Evolutionary conservation across 1,284 basidiomycete species (phyloP).

Genomic region (Leccinum griseonigrum): DNA sequence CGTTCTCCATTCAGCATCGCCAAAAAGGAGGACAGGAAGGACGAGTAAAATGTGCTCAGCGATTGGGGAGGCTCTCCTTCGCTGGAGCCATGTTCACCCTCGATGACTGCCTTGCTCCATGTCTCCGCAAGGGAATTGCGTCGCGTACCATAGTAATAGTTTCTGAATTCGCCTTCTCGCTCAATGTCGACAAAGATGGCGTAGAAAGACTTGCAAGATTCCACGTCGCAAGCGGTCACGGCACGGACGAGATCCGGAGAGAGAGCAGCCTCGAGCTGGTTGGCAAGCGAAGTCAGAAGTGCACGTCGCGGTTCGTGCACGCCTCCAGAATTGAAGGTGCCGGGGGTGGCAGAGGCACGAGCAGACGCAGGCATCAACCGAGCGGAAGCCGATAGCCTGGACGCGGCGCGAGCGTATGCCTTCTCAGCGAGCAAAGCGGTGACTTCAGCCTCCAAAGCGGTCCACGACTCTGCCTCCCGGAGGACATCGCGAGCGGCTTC

Average conservation of each 20-base stretch:
- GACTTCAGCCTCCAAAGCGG: conserved; percentile 88
- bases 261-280: conserved; percentile 87
- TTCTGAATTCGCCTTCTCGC: conserved; percentile 85
- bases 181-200: conserved; percentile 88
- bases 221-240: conserved; percentile 72
- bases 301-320: conserved; percentile 76
- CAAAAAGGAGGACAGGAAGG: conserved; percentile 72
- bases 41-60: conserved; percentile 67
- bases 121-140: conserved; percentile 58
- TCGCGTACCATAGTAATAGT: conserved; percentile 88
- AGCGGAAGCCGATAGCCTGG: conserved; percentile 82
- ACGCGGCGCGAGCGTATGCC: conserved; percentile 82
- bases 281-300: conserved; percentile 87
- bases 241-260: conserved; percentile 84
- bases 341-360: conserved; percentile 65
- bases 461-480: conserved; percentile 92
- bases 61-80: conserved; percentile 29
- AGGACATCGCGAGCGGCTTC: conserved; percentile 82
- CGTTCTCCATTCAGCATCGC: conserved; percentile 70
- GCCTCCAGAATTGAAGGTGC: conserved; percentile 13
- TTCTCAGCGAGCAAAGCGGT: conserved; percentile 76
- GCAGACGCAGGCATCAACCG: conserved; percentile 88
- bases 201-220: conserved; percentile 74
- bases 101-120: conserved; percentile 64
- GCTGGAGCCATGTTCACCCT: conserved; percentile 31